Evolutionary conservation across 2,329 filamentous ascomycete genomes (phyloP), one percentile per base, ranked within the genome.

Genomic region (Penicillium sp.): DNA sequence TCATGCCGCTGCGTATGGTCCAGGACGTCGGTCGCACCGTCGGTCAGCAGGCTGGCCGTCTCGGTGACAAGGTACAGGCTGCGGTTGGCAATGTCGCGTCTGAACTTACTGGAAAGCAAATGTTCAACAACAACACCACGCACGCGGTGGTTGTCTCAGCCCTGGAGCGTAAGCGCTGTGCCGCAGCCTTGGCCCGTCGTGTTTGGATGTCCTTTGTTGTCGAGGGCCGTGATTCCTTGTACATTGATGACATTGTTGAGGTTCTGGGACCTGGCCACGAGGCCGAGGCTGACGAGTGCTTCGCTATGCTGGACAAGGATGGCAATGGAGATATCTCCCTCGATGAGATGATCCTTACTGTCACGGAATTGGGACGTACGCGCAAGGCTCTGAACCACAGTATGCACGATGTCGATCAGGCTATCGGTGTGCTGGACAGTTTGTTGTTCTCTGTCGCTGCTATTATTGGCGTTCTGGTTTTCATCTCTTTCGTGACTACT

Each of bases 161-260:
- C 8, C 81, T 97, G 29, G 92, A 97, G 74, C 93, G 91, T 76
- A 86, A 84, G 42, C 82, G 83, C 56, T 89, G 91, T 6, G 90
- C 92, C 0, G 92, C 97, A 72, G 94, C 94, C n/a, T 79, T 97
- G 55, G 92, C 90, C n/a, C 88, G 86, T 63, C 89, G 94, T 67
- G 88, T 97, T 59, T 97, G 94, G 94, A 96, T 97, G 90, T 97
- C 92, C 1, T 96, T 97, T 70, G 94, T 96, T 1, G 85, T 94
- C 4, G 93, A 97, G 74, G 92, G 91, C 65, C 87, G 87, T 55
- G 90, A 97, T 40, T 80, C 87, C 0, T 80, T 99, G 8, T 90
- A 84, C 63, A 75, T 83, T 8, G 91, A 96, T 4, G 94, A 99
- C 69, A 82, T 99, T 35, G 71, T 87, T 27, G 93, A 97, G 71